Base-by-base conservation (phyloP, 768 basidiomycete species). In the Butyriboletus loyo region DNA sequence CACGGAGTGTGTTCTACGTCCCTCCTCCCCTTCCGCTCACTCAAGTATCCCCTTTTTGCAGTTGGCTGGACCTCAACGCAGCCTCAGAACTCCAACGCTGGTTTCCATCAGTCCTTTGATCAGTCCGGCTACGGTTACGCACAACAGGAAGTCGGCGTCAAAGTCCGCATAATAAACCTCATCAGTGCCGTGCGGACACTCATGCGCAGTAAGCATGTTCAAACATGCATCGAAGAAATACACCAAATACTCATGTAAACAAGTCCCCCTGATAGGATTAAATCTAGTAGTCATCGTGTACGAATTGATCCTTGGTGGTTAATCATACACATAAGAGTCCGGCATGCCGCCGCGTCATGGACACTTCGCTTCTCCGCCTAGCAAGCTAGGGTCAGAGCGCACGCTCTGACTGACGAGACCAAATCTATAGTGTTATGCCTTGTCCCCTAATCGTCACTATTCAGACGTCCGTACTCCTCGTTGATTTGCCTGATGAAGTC, bases 151-250 rank as follows among this genome's bases (percentile, higher is more conserved):
- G 75, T 83, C 41, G 79, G 89, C 19, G 73, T 98, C 56, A 98
- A 98, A 74, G 81, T 83, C 56, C 83, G 91, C 63, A 70, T 98
- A 54, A 84, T 98, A 67, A 90, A 91, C 74, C 83, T 99, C 62
- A 97, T 98, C 57, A 84, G 89, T 61, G 96, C 96, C 34, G 93
- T 98, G 54, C 80, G 96, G 73, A 98, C 96, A 41, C 78, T 99
- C 62, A 92, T 98, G 91, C 84, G 96, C 71, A 93, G 96, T 99
- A 69, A 77, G 95, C 84, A 32, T 59, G 52, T 59, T 61, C 34
- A 41, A 47, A 32, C 50, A 50, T 55, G 58, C 54, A 44, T 41
- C 9, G 24, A 55, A 50, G 31, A 48, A 45, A 38, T 53, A 53
- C 39, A 21, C 53, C 55, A 21, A 44, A 27, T 43, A 50, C 49